These are phyloP conservation scores for Pichia insulana DNA, from an alignment of 805 yeast genomes.

Conservation along the genomic window DNA sequence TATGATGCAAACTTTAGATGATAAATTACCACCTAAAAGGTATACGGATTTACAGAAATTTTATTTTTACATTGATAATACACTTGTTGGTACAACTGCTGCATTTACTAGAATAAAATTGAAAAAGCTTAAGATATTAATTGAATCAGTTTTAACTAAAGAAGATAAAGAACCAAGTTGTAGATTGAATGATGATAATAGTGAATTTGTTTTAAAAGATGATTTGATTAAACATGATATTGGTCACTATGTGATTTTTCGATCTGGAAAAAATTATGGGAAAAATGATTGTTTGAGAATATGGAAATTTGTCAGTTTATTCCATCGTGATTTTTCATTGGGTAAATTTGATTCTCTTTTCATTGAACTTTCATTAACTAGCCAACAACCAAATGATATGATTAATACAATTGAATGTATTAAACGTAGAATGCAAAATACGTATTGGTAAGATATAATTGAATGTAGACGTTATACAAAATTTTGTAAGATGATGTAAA, in stretches of 20 bases:
- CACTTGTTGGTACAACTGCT: constrained; percentile 1
- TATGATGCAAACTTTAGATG: constrained; percentile 1
- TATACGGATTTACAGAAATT: neutral
- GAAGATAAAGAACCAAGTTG: neutral
- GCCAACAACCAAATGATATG: neutral
- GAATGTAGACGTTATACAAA: too few species aligned
- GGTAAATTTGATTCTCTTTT: too few species aligned
- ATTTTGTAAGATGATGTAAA: too few species aligned
- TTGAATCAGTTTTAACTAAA: neutral
- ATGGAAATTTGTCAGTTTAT: too few species aligned
- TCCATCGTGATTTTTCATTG: too few species aligned
- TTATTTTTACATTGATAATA: constrained; percentile 1
- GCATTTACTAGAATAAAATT: constrained; percentile 5
- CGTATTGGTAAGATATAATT: neutral
- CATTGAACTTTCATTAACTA: too few species aligned
- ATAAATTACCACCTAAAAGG: constrained; percentile 7
- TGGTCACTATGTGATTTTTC: too few species aligned
- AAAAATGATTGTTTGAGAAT: too few species aligned
- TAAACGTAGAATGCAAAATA: neutral
- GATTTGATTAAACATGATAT: too few species aligned
- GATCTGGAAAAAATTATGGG: too few species aligned
- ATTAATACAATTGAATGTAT: neutral
- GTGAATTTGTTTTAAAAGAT: too few species aligned
- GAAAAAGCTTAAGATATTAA: neutral
- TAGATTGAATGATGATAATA: neutral